Evolutionary conservation across 768 basidiomycete species (phyloP).

Genomic region (Russula compacta): DNA sequence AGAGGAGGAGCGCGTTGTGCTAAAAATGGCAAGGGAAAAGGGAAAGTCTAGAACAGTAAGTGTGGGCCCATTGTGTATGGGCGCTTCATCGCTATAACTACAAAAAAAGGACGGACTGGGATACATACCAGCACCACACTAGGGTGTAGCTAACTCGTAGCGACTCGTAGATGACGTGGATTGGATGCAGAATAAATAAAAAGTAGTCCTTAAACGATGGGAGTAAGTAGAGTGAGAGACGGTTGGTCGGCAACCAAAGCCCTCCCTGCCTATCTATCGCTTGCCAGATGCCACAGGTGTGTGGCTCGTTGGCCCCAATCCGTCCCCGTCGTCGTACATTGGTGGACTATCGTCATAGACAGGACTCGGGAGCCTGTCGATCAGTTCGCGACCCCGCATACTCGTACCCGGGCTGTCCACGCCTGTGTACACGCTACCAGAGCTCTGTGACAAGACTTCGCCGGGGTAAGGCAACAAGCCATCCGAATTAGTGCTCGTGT

Average conservation of each 20-base stretch:
- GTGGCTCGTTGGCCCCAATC: neutral
- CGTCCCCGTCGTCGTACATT: conserved; percentile 48
- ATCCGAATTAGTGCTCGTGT: conserved; percentile 15
- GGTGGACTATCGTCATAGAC: conserved; percentile 52
- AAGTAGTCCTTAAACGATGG: neutral
- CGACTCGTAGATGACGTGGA: conserved; percentile 1
- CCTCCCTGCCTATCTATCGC: conserved; percentile 1
- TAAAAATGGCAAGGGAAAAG: neutral
- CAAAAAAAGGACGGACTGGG: neutral
- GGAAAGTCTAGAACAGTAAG: neutral
- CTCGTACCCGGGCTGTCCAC: neutral
- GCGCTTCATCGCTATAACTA: neutral
- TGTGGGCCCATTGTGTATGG: neutral
- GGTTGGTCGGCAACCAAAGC: neutral
- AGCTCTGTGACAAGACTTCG: neutral
- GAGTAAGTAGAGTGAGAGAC: neutral
- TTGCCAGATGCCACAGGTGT: neutral
- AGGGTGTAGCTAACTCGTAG: neutral
- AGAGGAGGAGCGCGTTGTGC: neutral
- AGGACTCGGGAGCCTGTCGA: neutral
- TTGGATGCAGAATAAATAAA: neutral
- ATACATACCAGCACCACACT: neutral
- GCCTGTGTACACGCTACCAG: conserved; percentile 13
- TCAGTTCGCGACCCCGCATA: neutral
- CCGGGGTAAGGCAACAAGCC: conserved; percentile 20